Evolutionary conservation across 2,329 filamentous ascomycete genomes (phyloP), one percentile per base, ranked within the genome.

Genomic region (Fusarium sp.): DNA sequence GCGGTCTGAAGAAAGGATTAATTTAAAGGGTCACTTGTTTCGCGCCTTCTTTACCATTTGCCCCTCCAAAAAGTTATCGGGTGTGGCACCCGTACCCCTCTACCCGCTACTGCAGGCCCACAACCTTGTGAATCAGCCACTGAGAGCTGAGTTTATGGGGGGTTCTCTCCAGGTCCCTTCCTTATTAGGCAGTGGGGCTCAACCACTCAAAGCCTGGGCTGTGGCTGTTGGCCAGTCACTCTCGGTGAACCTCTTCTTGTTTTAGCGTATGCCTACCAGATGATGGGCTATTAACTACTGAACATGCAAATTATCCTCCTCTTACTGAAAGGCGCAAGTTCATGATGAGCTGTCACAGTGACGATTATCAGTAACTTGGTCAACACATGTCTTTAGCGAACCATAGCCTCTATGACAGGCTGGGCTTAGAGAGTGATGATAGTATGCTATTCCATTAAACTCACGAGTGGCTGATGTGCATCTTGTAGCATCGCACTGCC

Each of bases 241-340:
- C 64, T 78, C 77, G 77, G 77, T 78, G 77, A 78, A 67, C 44
- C 77, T 77, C 55, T 51, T 71, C 74, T 78, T 36, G 66, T 51
- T 69, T 69, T 69, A 69, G 66, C 50, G 64, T 57, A 32, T 69
- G 36, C 48, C 54, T 58, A 32, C 62, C 26, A 56, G 20, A 39
- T 26, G 14, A 35, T 30, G 35, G 32, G 20, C 22, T 50, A 63
- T 45, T n/a, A 32, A 24, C 45, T 30, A 47, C 24, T 45, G 8
- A 45, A n/a, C 39, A 45, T 24, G 32, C 22, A 58, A 38, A n/a
- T 26, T 45, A 30, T 58, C 22, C 24, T 28, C 32, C 18, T 26
- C 36, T 24, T 42, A 14, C 50, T n/a, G 13, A 28, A 55, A 41
- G 36, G 26, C 24, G 6, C 15, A 24, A 57, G 38, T 44, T 35